Evolutionary conservation across 2,329 filamentous ascomycete genomes (phyloP), one percentile per base, ranked within the genome.

Genomic region (Fusarium incarnatum): DNA sequence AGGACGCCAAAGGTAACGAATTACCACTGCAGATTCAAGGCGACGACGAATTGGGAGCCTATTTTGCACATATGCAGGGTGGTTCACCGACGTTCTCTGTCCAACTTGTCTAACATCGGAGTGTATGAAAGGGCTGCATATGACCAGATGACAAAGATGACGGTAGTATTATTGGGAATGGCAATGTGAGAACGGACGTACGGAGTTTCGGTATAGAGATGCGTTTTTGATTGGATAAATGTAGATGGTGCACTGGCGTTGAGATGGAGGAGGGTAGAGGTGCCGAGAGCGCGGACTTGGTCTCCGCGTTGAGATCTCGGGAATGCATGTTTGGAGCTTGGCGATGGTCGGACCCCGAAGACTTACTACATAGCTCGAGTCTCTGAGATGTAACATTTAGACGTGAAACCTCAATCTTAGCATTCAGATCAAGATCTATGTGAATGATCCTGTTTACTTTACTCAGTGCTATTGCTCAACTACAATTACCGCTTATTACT

Each of bases 41-140:
- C 42, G 91, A 94, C 72, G 87, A 89, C 67, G 92, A 95, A 80
- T 78, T 96, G 67, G 86, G 86, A 63, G 90, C 90, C 1, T 95
- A 94, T 79, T 79, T 96, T 70, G 83, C 86, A 48, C 90, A 92
- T 76, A 83, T 91, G 27, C 81, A 87, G 68, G 84, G 75, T 15
- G 74, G 72, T 23, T 77, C 83, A 34, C 81, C 83, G 9, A 83
- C 80, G 11, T 85, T 85, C 70, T 78, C 76, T 46, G 81, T 85
- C 16, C 80, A 82, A 66, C 72, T 82, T 46, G 75, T 80, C 15
- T 79, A 76, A 77, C 74, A 74, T 22, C 16, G 28, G 25, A 42
- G 22, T 8, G 12, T n/a, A 40, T 41, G 20, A 15, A 52, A 62
- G 53, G 45, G 52, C 25, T 28, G 42, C 55, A 65, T 47, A 45